Evolutionary conservation across 1,284 basidiomycete genomes (phyloP).

Genomic region (Coniferiporia sulphurascens): DNA sequence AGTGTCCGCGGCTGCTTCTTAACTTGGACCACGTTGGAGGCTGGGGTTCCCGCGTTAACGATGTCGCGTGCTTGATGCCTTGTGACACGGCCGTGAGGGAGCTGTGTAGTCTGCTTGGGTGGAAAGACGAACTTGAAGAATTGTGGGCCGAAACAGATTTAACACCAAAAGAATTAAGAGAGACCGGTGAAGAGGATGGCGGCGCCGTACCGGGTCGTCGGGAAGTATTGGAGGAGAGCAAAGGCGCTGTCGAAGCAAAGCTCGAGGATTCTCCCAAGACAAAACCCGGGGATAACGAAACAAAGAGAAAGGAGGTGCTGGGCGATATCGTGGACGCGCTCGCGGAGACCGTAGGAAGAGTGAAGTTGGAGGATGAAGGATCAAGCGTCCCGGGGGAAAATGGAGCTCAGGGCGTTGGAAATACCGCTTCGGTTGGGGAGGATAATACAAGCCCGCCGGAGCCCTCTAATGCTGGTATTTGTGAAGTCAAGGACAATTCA

Average conservation of each 20-base stretch:
- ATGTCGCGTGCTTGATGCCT: constrained; percentile 59
- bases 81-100: constrained; percentile 61
- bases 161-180: constrained; percentile 14
- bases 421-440: background rate
- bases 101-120: constrained; percentile 60
- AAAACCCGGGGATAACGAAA: constrained; percentile 15
- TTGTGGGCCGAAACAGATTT: constrained; percentile 51
- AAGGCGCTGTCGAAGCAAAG: constrained; percentile 18
- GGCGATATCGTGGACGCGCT: constrained; percentile 13
- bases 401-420: background rate
- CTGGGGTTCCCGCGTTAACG: constrained; percentile 49
- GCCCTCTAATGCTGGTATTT: background rate
- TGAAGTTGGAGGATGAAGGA: constrained; percentile 1
- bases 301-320: constrained; percentile 17
- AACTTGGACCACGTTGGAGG: constrained; percentile 64
- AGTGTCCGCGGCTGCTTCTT: constrained; percentile 65
- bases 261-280: constrained; percentile 21
- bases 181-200: constrained; percentile 4
- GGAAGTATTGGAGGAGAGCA: constrained; percentile 20
- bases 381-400: background rate
- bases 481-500: background rate
- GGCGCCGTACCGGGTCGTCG: too few species aligned
- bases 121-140: constrained; percentile 56
- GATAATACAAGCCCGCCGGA: background rate
- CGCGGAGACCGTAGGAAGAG: background rate